These are phyloP conservation scores for Gossypium trilobum DNA, from an alignment of 441 rosid species.

Conservation along the genomic window DNA sequence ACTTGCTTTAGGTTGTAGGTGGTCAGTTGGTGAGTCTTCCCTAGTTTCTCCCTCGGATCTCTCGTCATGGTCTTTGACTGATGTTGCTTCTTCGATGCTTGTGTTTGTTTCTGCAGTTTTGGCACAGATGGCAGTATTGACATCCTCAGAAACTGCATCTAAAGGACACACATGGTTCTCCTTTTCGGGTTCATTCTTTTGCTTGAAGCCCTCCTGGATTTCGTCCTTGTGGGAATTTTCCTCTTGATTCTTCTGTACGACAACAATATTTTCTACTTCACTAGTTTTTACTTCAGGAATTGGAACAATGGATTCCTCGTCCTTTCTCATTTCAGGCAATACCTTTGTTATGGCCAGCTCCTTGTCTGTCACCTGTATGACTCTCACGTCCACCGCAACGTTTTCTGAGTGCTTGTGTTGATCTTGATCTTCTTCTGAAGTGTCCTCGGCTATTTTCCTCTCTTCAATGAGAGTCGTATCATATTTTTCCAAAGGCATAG, in stretches of 20 bases:
- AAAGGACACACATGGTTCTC: conserved; percentile 17
- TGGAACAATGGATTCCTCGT: not conserved
- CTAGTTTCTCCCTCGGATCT: not conserved
- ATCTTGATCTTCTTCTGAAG: conserved; percentile 10
- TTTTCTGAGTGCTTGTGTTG: conserved; percentile 10
- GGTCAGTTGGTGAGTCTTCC: no score
- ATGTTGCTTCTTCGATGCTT: not conserved
- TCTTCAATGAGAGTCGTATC: conserved; percentile 14
- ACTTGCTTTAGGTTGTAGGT: conserved; percentile 14
- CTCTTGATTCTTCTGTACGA: conserved; percentile 3
- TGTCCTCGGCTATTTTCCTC: conserved; percentile 14
- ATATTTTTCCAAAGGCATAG: conserved; percentile 16
- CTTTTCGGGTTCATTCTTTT: conserved; percentile 17
- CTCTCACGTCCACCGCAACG: not conserved
- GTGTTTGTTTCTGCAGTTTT: conserved; percentile 16
- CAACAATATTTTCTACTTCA: not conserved
- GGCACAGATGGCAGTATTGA: not conserved
- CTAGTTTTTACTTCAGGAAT: conserved; percentile 3
- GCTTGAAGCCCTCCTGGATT: conserved; percentile 11
- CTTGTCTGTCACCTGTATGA: not conserved
- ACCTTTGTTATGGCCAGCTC: not conserved
- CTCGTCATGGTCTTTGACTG: not conserved
- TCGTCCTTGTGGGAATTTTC: conserved; percentile 3
- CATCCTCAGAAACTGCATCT: conserved; percentile 7
- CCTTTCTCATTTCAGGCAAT: not conserved